Conservation (phyloP, 73 alveolate genomes). For the Symbiodinium pilosum region DNA sequence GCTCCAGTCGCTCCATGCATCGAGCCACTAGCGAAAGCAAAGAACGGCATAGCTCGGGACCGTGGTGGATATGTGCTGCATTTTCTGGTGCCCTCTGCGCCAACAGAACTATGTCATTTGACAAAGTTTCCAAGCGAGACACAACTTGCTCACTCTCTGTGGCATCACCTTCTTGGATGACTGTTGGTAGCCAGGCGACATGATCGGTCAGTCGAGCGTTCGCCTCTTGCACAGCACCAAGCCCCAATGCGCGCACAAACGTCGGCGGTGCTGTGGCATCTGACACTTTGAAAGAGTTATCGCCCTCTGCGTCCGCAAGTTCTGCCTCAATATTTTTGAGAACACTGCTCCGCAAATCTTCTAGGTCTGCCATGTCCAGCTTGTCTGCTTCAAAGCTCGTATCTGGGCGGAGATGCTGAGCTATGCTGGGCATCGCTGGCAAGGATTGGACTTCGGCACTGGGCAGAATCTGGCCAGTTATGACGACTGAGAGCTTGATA, state of each 20-base stretch:
- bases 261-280: conserved; percentile 13
- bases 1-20: conserved; percentile 59
- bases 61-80: conserved; percentile 70
- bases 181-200: conserved; percentile 36
- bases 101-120: conserved; percentile 32
- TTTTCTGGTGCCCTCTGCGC: conserved; percentile 83
- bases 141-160: conserved; percentile 21
- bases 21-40: conserved; percentile 48
- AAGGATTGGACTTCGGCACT: conserved; percentile 1
- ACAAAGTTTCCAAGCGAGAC: conserved; percentile 3
- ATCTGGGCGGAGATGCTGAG: conserved; percentile 51
- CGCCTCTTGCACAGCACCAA: conserved; percentile 89
- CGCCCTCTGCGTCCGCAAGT: conserved; percentile 13
- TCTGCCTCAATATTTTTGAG: conserved; percentile 24
- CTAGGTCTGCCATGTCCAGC: conserved; percentile 86
- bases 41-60: conserved; percentile 52
- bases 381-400: conserved; percentile 62
- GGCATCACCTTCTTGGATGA: conserved; percentile 13
- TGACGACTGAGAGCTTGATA: conserved; percentile 63
- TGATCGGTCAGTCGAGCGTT: conserved; percentile 53
- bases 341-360: not conserved
- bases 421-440: conserved; percentile 35
- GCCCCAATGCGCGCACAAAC: conserved; percentile 53
- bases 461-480: conserved; percentile 41
- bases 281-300: not conserved